Conservation (phyloP, 768 basidiomycete species). For the Lyophyllum atratum region DNA sequence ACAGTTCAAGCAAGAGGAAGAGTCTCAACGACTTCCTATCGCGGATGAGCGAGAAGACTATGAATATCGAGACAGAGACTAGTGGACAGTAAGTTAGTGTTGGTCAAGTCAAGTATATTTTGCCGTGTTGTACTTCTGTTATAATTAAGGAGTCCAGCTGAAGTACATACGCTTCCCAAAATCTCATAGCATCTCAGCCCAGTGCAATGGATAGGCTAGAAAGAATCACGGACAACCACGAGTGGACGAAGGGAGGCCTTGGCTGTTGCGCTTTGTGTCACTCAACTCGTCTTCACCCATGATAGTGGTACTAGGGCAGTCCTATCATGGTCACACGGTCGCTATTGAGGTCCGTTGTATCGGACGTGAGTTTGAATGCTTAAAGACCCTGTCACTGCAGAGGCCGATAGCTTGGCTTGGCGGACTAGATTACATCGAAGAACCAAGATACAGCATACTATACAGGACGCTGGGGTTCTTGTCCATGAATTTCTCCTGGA, state of each 20-base stretch:
- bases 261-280: too few relatives aligned
- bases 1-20: conserved; percentile 50
- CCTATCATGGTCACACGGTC: too few relatives aligned
- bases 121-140: background rate
- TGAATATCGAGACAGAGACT: conserved; percentile 3
- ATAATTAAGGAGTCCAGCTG: background rate
- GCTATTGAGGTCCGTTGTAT: too few relatives aligned
- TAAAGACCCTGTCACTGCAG: too few relatives aligned
- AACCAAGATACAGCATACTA: conserved; percentile 7
- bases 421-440: background rate
- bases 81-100: background rate
- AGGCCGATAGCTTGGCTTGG: too few relatives aligned
- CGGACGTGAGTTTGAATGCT: background rate
- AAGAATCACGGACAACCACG: too few relatives aligned
- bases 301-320: too few relatives aligned
- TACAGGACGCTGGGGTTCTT: conserved; percentile 5
- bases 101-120: background rate
- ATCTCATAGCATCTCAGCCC: too few relatives aligned
- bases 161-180: background rate
- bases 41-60: conserved; percentile 2
- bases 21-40: conserved; percentile 17
- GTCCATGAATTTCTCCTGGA: background rate
- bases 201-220: too few relatives aligned
- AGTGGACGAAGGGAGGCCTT: too few relatives aligned
- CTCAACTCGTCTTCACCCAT: too few relatives aligned